phyloP scores from a whole-genome alignment of 106 monocot genomes.

The Dendrobium nobile region DNA sequence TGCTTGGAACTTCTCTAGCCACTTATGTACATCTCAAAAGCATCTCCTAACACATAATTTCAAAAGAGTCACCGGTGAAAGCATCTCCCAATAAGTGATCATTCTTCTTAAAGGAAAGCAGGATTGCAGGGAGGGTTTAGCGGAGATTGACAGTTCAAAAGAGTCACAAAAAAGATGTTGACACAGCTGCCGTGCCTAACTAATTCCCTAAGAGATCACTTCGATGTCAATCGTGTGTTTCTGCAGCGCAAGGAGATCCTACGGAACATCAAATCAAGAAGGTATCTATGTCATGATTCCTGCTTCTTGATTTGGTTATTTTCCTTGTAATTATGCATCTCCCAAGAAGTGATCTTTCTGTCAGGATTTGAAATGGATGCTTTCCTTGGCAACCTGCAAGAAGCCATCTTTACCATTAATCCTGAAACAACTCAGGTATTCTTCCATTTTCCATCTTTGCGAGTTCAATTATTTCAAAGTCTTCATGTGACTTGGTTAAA shows the following conservation, averaged over 20 bases:
- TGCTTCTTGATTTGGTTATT: too few species aligned
- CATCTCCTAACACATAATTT: too few species aligned
- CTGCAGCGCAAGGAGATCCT: conserved; percentile 54
- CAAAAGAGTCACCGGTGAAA: too few species aligned
- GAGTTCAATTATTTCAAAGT: neutral
- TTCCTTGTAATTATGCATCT: too few species aligned
- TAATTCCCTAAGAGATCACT: conserved; percentile 52
- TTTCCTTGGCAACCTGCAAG: conserved; percentile 86
- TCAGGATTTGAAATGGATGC: conserved; percentile 65
- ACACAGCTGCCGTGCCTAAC: conserved; percentile 73
- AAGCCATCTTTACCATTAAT: conserved; percentile 87
- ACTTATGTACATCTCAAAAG: too few species aligned
- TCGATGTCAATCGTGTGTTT: conserved; percentile 78
- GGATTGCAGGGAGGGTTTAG: neutral
- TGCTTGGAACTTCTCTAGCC: too few species aligned
- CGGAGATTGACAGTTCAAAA: neutral
- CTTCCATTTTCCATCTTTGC: too few species aligned
- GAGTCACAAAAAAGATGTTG: conserved; percentile 34
- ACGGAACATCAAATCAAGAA: conserved; percentile 38
- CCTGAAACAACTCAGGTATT: conserved; percentile 84
- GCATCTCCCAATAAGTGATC: neutral
- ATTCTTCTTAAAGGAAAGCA: neutral
- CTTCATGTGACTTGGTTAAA: too few species aligned
- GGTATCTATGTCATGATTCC: conserved; percentile 18
- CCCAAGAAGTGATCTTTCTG: too few species aligned